phyloP scores from a whole-genome alignment of 2,329 filamentous ascomycete genomes.

The Neurospora crassa region DNA sequence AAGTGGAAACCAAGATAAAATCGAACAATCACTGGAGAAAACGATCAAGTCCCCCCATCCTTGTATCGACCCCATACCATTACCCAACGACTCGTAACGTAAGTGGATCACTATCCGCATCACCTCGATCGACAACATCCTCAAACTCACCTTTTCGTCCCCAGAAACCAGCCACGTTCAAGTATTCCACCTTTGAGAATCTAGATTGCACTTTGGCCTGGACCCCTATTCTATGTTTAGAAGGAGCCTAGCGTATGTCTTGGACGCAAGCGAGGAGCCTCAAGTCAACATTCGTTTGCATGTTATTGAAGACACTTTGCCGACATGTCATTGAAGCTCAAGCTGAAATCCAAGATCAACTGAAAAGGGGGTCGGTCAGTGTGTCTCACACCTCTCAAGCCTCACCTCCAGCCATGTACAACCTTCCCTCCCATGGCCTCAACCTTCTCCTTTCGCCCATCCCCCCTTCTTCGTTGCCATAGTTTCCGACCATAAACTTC shows the following conservation, averaged over 20 bases:
- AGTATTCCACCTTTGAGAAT: neutral
- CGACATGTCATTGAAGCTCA: neutral
- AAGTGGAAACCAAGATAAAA: neutral
- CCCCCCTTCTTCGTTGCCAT: slow-evolving; percentile 16
- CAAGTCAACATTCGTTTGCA: neutral
- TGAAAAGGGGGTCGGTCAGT: neutral
- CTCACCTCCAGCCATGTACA: slow-evolving; percentile 19
- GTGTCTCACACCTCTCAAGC: neutral
- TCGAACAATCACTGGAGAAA: neutral
- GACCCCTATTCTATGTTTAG: neutral
- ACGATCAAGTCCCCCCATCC: neutral
- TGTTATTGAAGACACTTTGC: neutral
- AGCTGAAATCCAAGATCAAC: neutral
- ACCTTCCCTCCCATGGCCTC: slow-evolving; percentile 26
- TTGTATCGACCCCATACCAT: neutral
- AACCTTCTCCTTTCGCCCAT: slow-evolving; percentile 14
- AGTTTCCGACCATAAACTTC: slow-evolving; percentile 22
- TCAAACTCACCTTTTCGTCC: neutral
- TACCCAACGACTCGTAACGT: neutral
- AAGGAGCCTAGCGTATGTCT: neutral
- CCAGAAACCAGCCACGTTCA: neutral
- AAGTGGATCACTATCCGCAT: neutral
- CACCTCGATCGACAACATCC: neutral
- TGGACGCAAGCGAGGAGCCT: neutral
- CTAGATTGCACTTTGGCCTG: neutral